A percentile compares a stretch with the other conserved stretches of the same genome.
Conservation (phyloP, 176 grass and related monocot species). For the Leersia perrieri region DNA sequence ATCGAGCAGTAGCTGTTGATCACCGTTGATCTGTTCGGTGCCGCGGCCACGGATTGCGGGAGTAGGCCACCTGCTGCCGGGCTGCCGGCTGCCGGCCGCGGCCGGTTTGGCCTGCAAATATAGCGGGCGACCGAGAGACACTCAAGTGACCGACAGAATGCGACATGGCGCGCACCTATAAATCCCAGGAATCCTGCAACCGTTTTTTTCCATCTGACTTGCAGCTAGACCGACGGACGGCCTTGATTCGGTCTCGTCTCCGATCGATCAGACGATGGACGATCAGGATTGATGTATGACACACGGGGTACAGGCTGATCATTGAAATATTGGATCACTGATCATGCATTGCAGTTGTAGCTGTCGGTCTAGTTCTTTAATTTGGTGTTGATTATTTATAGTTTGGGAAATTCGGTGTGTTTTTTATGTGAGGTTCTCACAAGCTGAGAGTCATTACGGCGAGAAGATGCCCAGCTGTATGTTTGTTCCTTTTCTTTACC, state of each 20-base stretch:
- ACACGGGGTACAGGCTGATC: too few relatives aligned
- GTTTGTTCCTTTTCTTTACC: not conserved
- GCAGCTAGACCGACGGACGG: not conserved
- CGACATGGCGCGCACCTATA: not conserved
- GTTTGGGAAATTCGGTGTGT: not conserved
- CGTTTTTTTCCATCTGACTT: not conserved
- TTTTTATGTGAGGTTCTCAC: conserved; percentile 2
- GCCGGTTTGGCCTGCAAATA: not conserved
- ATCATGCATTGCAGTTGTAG: not conserved
- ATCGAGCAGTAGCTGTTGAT: too few relatives aligned
- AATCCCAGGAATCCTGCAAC: not conserved
- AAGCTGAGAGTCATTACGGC: not conserved
- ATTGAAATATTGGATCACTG: too few relatives aligned
- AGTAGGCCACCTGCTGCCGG: conserved; percentile 11
- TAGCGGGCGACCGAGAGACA: not conserved
- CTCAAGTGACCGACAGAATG: conserved; percentile 22
- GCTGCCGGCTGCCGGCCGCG: not conserved
- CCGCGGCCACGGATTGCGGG: not conserved
- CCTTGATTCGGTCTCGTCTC: not conserved
- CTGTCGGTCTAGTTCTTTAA: not conserved
- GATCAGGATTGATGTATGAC: not conserved
- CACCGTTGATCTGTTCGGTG: not conserved
- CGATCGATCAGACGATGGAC: not conserved
- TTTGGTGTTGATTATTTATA: not conserved
- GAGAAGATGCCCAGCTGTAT: not conserved